These are phyloP conservation scores for Oleoguttula mirabilis DNA, from an alignment of 495 filamentous ascomycete genomes.

Conservation along the genomic window DNA sequence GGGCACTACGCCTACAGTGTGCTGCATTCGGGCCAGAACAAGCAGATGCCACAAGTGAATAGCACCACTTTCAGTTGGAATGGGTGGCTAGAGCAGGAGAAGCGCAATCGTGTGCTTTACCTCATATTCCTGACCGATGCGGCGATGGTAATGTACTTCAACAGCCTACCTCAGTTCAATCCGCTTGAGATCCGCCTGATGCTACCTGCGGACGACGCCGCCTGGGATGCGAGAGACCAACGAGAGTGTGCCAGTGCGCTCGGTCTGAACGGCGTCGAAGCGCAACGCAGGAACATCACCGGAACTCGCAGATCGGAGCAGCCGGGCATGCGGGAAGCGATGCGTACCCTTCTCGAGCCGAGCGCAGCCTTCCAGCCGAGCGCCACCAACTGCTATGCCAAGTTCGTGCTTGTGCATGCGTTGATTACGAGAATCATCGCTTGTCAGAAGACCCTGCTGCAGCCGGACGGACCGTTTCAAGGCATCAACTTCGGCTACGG, in stretches of 20 bases:
- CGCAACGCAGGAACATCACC: slow-evolving; percentile 38
- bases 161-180: slow-evolving; percentile 44
- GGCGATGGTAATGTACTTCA: slow-evolving; percentile 54
- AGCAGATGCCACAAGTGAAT: slow-evolving; percentile 22
- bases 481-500: slow-evolving; percentile 16
- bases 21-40: slow-evolving; percentile 27
- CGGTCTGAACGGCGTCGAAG: slow-evolving; percentile 40
- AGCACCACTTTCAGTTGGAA: slow-evolving; percentile 43
- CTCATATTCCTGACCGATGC: slow-evolving; percentile 46
- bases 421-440: slow-evolving; percentile 37
- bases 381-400: slow-evolving; percentile 52
- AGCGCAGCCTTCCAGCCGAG: slow-evolving; percentile 40
- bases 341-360: slow-evolving; percentile 44
- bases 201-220: slow-evolving; percentile 52
- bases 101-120: slow-evolving; percentile 49
- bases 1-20: slow-evolving; percentile 27
- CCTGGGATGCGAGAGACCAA: slow-evolving; percentile 47
- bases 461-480: slow-evolving; percentile 10
- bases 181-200: slow-evolving; percentile 44
- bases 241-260: slow-evolving; percentile 49
- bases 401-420: slow-evolving; percentile 57
- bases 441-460: slow-evolving; percentile 11
- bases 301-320: slow-evolving; percentile 48
- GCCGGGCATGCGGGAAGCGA: slow-evolving; percentile 41
- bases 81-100: slow-evolving; percentile 56